Base-by-base conservation (phyloP, 1,139 yeast genomes). In the Scheffersomyces stambukii region DNA sequence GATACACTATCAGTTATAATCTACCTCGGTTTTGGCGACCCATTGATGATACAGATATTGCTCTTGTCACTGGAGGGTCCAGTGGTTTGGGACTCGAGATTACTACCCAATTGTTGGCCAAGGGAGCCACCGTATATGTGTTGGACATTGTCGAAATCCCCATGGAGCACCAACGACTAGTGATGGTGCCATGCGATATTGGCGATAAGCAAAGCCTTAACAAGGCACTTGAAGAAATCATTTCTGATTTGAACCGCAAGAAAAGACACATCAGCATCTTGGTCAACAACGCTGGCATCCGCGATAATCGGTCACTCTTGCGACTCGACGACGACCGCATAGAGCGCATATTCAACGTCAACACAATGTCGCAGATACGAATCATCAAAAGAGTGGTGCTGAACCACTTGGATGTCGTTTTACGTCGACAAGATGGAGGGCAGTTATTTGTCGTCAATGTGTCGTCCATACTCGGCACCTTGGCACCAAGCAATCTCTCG, bases 241-340 rank as follows among this genome's bases (percentile, higher is more conserved):
- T 66, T 3, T 32, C 43, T 0, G 32, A 40, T 6, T 57, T 77
- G 22, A 52, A 54, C 13, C 19, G 32, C 1, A 32, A 42, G n/a
- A 43, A 52, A 8, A 56, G 59, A 3, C 40, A 46, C 13, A 57
- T 82, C 2, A 68, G 77, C 18, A 58, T 82, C 0, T 51, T 84
- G 23, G 59, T 88, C 15, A 81, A 82, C 46, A 85, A 84, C 50
- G 95, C 94, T 1, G 95, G 91, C 0, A 56, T 78, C 8, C 63
- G 89, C 29, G 77, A 75, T 26, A 53, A 54, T 33, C 62, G 65
- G 23, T 43, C 67, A 2, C 40, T 81, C 2, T 37, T 65, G 8
- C 60, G 65, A 5, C 34, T 72, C 27, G 32, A 54, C 0, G 52
- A 44, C 3, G 43, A 45, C 0, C 54, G 60, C 8, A 57, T 76